Evolutionary conservation across 2,329 filamentous ascomycete genomes (phyloP).

Genomic region (Alternaria triticimaculans): DNA sequence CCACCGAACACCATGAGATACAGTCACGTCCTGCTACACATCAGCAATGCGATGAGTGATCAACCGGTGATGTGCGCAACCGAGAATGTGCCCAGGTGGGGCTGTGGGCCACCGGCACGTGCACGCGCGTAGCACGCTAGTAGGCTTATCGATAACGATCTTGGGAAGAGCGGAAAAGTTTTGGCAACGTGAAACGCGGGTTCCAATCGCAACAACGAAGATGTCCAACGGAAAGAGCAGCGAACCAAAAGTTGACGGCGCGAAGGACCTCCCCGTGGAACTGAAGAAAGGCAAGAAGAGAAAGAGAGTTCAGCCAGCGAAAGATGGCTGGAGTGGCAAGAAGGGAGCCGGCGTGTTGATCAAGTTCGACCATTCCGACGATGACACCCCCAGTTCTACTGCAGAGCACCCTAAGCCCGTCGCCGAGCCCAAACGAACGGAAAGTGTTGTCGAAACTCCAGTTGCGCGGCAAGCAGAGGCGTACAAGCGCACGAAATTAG

Average conservation of each 20-base stretch:
- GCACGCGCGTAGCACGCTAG: background rate
- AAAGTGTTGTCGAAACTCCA: background rate
- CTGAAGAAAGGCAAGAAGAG: constrained; percentile 41
- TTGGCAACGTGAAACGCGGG: constrained; percentile 6
- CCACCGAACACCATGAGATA: background rate
- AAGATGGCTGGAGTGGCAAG: constrained; percentile 6
- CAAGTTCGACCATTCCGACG: constrained; percentile 21
- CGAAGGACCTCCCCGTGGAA: background rate
- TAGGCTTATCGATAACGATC: constrained; percentile 34
- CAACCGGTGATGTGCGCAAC: background rate
- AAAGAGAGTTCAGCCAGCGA: constrained; percentile 31
- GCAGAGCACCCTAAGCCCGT: background rate
- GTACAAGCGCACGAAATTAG: constrained; percentile 6
- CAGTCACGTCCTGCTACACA: background rate
- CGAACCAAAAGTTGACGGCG: background rate
- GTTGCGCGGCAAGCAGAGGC: background rate
- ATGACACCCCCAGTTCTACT: constrained; percentile 2
- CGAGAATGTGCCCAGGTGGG: background rate
- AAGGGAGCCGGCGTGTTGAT: constrained; percentile 26
- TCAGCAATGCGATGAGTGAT: background rate
- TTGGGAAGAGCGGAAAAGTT: constrained; percentile 24
- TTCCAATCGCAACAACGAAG: constrained; percentile 1
- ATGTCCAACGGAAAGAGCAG: constrained; percentile 26
- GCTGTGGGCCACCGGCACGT: background rate
- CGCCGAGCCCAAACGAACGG: background rate